Evolutionary conservation across 1,284 basidiomycete species (phyloP).

Genomic region (Trichosporon sp.): DNA sequence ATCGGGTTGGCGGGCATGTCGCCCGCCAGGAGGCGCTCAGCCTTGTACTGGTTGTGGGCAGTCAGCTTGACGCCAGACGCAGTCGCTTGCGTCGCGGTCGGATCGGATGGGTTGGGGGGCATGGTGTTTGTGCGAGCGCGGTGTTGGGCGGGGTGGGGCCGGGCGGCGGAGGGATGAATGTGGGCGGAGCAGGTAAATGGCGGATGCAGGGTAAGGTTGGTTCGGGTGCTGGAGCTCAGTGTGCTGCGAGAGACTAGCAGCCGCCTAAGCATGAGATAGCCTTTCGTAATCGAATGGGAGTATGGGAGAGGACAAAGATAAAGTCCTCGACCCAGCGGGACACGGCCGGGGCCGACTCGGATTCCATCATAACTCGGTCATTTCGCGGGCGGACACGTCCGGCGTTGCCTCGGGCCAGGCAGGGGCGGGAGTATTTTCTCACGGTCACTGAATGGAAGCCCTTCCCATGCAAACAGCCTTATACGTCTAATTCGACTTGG

Average conservation of each 20-base stretch:
- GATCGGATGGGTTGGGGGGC: not conserved
- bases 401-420: not conserved
- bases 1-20: slow-evolving; percentile 66
- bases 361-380: not conserved
- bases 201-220: not conserved
- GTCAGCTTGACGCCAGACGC: slow-evolving; percentile 60
- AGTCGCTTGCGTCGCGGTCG: slow-evolving; percentile 21
- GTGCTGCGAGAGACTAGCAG: slow-evolving; percentile 1
- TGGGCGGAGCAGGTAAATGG: not conserved
- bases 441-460: not conserved
- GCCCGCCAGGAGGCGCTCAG: slow-evolving; percentile 66
- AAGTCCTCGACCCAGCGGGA: not conserved
- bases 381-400: not conserved
- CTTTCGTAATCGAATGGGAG: not conserved
- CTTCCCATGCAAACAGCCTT: too few relatives aligned
- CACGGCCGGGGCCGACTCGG: not conserved
- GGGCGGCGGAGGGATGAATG: not conserved
- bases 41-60: slow-evolving; percentile 73
- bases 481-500: not conserved
- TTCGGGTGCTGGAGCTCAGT: not conserved
- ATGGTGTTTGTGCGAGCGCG: not conserved
- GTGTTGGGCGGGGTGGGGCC: not conserved
- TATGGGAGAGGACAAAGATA: not conserved
- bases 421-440: slow-evolving; percentile 7
- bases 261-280: slow-evolving; percentile 15